Conservation (phyloP, 164 flowering plant genomes). For the Echeveria elegans region DNA sequence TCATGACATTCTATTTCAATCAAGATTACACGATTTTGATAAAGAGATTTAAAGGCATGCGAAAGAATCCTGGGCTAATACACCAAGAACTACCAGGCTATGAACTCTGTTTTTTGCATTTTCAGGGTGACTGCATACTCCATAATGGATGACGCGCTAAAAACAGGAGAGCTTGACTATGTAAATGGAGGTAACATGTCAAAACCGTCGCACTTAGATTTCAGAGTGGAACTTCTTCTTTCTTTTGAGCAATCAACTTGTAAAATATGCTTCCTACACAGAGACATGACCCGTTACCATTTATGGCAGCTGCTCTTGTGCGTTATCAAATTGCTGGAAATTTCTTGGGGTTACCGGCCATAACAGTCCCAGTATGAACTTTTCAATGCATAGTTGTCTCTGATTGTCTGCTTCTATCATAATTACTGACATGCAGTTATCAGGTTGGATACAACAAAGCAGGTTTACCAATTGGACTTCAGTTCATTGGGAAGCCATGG, state of each 20-base stretch:
- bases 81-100: not conserved
- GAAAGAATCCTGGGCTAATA: not conserved
- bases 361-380: slow-evolving; percentile 63
- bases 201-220: no score
- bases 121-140: slow-evolving; percentile 83
- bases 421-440: not conserved
- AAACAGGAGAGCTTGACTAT: slow-evolving; percentile 89
- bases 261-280: not conserved
- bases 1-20: not conserved
- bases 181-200: slow-evolving; percentile 84
- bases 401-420: not conserved
- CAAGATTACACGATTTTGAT: not conserved
- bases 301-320: slow-evolving; percentile 73
- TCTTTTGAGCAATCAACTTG: no score
- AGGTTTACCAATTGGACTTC: slow-evolving; percentile 91
- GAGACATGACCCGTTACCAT: not conserved
- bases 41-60: not conserved
- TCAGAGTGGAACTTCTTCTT: no score
- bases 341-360: slow-evolving; percentile 86
- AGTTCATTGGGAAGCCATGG: slow-evolving; percentile 88
- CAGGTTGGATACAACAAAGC: slow-evolving; percentile 83
- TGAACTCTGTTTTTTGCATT: slow-evolving; percentile 9
- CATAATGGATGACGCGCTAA: slow-evolving; percentile 44
- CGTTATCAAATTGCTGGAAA: slow-evolving; percentile 81
- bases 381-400: not conserved